phyloP scores from a whole-genome alignment of 2,329 filamentous ascomycete genomes.

The Calonectria multiphialidica region DNA sequence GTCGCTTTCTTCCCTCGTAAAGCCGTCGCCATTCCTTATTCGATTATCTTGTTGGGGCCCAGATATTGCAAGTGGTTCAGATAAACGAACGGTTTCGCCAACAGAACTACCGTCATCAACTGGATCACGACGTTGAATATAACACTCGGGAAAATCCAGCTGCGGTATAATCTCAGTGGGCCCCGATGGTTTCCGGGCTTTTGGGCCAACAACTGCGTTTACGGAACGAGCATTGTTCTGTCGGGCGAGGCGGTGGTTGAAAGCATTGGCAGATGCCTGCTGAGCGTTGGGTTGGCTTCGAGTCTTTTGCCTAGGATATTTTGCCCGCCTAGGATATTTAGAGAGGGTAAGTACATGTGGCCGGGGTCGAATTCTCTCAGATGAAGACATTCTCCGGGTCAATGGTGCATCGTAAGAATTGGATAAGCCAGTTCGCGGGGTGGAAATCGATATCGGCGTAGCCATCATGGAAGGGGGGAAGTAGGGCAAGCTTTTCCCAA shows the following conservation, averaged over 20 bases:
- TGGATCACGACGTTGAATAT: neutral
- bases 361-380: slow-evolving; percentile 36
- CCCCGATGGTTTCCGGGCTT: neutral
- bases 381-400: slow-evolving; percentile 28
- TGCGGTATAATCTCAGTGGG: neutral
- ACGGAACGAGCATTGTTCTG: neutral
- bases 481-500: slow-evolving; percentile 30
- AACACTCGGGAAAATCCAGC: neutral
- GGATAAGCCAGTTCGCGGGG: slow-evolving; percentile 35
- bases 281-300: neutral
- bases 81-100: neutral
- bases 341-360: slow-evolving; percentile 45
- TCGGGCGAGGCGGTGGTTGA: neutral
- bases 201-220: neutral
- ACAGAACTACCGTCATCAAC: too few species aligned
- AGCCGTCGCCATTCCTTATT: neutral
- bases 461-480: slow-evolving; percentile 41
- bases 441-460: slow-evolving; percentile 44
- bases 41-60: neutral
- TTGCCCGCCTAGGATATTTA: slow-evolving; percentile 39
- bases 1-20: too few species aligned
- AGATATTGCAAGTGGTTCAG: neutral
- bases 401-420: slow-evolving; percentile 25
- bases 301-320: slow-evolving; percentile 26
- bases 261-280: neutral